A percentile compares a stretch with the other conserved stretches of the same genome.
Conservation (phyloP, 768 basidiomycete genomes). For the Plicaturopsis crispa region DNA sequence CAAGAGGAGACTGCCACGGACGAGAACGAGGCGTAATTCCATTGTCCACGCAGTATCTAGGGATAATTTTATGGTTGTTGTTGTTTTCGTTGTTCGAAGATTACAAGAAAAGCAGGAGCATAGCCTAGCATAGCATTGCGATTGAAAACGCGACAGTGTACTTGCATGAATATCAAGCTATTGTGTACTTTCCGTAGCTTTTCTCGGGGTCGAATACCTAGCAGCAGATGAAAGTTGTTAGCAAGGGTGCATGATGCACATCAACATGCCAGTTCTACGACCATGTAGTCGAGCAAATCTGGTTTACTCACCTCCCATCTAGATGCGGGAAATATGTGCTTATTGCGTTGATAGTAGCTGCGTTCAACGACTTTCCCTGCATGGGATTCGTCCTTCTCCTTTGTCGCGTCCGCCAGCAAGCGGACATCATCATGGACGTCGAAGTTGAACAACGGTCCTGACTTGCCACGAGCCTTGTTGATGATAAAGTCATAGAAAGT, state of each 20-base stretch:
- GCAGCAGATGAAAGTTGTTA: neutral
- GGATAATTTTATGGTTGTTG: too few species aligned
- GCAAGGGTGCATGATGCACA: too few species aligned
- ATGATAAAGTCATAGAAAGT: conserved; percentile 98
- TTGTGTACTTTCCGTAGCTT: conserved; percentile 88
- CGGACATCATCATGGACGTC: conserved; percentile 99
- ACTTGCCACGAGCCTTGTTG: conserved; percentile 97
- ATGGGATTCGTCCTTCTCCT: conserved; percentile 97
- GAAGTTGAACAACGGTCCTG: conserved; percentile 95
- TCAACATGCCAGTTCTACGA: conserved; percentile 3
- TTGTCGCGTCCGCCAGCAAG: conserved; percentile 86
- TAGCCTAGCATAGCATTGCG: too few species aligned
- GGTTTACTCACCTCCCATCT: conserved; percentile 80
- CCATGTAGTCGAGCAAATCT: neutral
- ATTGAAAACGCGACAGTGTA: too few species aligned
- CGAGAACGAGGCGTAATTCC: too few species aligned
- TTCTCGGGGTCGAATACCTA: conserved; percentile 93
- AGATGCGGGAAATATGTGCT: conserved; percentile 96
- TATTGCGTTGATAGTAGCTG: conserved; percentile 92
- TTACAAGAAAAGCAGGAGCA: too few species aligned
- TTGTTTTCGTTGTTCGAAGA: too few species aligned
- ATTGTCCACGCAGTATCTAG: too few species aligned
- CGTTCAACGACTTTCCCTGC: conserved; percentile 98
- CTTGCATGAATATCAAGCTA: conserved; percentile 39
- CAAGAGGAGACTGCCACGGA: too few species aligned